Base-by-base conservation (phyloP, 495 filamentous ascomycete species). In the Daldinia concentrica region DNA sequence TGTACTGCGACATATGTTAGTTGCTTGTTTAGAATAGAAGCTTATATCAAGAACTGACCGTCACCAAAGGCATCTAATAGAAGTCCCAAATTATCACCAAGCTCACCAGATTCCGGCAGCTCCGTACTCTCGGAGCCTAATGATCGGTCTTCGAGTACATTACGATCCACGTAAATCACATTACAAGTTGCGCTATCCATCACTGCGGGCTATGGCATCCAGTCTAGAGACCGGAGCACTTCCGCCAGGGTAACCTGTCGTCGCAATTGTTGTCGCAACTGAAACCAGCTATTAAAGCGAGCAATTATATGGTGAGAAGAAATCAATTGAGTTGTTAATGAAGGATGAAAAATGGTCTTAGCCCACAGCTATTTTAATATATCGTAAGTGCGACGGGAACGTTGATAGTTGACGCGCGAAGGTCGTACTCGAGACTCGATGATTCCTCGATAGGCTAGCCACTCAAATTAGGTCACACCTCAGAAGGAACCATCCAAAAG, bases 161-260 rank as follows among this genome's bases (percentile, higher is more conserved):
- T 87, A 76, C 90, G 90, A 81, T 95, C 91, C 66, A 95, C 92
- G 78, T 94, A 95, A 70, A 95, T 90, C 66, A 92, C 89, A 82
- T 91, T 90, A 82, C 90, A 94, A 68, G 87, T 82, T 73, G 88
- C 84, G 79, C 84, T 83, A 79, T 92, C 91, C 90, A 92, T 91
- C 64, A 75, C 82, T 78, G 73, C 74, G 71, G 73, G 62, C 63
- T 74, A 76, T 77, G 81, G 79, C 82, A 80, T 78, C 81, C 81
- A 82, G 82, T 81, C 82, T 80, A 76, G 77, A 78, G 82, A 84
- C 82, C 67, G 80, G 81, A 80, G 76, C 80, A 76, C 81, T 79
- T 81, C 79, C 76, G 73, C 80, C 82, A 78, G 77, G 71, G 62
- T 68, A 45, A 48, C 39, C 41, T 59, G 66, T 59, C 36, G 71